Percentiles rank a stretch among this genome's conserved stretches.
These are phyloP conservation scores for Stachybotrys chartarum DNA, from an alignment of 2,329 filamentous ascomycete genomes.

Conservation along the genomic window DNA sequence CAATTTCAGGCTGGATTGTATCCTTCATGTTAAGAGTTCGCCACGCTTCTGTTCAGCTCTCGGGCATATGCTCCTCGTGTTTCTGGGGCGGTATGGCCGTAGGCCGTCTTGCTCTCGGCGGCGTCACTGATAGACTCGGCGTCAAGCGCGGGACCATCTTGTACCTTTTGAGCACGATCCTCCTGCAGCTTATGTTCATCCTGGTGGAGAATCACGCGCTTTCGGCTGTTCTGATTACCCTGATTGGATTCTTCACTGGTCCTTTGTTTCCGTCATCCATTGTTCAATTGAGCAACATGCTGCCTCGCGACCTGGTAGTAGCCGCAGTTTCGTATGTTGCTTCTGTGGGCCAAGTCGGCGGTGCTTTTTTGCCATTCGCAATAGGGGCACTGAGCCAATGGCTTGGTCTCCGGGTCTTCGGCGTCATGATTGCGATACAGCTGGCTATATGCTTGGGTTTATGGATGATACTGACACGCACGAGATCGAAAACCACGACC, in stretches of 20 bases:
- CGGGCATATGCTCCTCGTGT: conserved; percentile 31
- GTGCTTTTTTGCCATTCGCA: conserved; percentile 28
- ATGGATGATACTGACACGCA: not conserved
- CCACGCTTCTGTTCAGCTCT: conserved; percentile 23
- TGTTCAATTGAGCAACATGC: not conserved
- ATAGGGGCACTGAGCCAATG: conserved; percentile 1
- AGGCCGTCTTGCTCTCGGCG: conserved; percentile 25
- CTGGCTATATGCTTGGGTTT: not conserved
- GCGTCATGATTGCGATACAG: not conserved
- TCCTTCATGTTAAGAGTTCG: conserved; percentile 35
- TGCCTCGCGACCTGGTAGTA: conserved; percentile 22
- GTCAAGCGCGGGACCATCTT: not conserved
- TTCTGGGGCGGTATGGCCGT: conserved; percentile 37
- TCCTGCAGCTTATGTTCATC: not conserved
- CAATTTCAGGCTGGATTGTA: conserved; percentile 37
- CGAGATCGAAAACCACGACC: not conserved
- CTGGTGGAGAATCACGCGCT: not conserved
- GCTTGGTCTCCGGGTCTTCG: not conserved
- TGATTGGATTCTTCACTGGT: not conserved
- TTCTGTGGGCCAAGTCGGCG: conserved; percentile 35
- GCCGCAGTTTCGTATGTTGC: conserved; percentile 35
- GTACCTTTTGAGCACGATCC: not conserved
- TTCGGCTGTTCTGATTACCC: not conserved
- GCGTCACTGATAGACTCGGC: conserved; percentile 22
- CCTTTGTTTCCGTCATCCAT: not conserved